Percentiles rank a stretch among this genome's conserved stretches.
Evolutionary conservation across 768 basidiomycete genomes (phyloP).

Genomic region (Xanthoconium purpureum): DNA sequence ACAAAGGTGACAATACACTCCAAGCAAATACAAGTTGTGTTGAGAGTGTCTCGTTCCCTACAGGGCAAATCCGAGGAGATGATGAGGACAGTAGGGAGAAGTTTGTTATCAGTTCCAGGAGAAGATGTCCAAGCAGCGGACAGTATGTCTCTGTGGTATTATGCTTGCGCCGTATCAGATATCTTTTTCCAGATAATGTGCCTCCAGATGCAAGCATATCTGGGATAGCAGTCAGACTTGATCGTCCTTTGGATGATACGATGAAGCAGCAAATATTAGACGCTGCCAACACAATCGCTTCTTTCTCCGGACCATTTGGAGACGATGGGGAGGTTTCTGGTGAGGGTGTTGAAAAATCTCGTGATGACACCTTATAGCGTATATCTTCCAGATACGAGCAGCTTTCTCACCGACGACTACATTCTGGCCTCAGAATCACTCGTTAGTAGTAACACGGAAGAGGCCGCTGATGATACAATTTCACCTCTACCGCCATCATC

Average conservation of each 20-base stretch:
- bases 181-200: neutral
- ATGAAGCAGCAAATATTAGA: neutral
- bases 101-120: neutral
- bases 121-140: neutral
- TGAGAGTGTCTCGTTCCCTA: neutral
- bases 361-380: neutral
- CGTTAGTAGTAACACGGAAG: neutral
- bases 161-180: neutral
- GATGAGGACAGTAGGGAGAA: neutral
- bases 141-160: neutral
- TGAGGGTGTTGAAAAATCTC: neutral
- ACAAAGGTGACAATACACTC: slow-evolving; percentile 3
- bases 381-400: neutral
- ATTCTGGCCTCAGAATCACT: neutral
- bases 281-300: neutral
- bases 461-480: no score
- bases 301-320: neutral
- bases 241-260: slow-evolving; percentile 7
- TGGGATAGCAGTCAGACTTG: slow-evolving; percentile 6
- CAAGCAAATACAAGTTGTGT: neutral
- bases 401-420: neutral
- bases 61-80: slow-evolving; percentile 11
- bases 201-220: neutral
- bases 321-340: neutral
- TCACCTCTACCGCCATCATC: neutral